A percentile compares a stretch with the other conserved stretches of the same genome.
Conservation (phyloP, 176 grass and related monocot genomes). For the Triticum timopheevii region DNA sequence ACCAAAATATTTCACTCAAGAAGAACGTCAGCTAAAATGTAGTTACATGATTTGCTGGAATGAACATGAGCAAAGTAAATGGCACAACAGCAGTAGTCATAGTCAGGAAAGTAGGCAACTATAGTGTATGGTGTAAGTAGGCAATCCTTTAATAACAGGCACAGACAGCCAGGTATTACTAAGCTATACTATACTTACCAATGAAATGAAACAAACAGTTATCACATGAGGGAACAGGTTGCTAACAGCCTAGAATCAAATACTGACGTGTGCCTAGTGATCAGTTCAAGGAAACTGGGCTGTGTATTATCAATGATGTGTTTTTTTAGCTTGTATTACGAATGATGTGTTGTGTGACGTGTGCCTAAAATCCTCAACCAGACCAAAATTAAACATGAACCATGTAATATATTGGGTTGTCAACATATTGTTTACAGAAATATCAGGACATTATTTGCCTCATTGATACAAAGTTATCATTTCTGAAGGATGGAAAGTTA, state of each 20-base stretch:
- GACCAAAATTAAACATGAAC: neutral
- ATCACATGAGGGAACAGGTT: neutral
- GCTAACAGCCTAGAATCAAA: neutral
- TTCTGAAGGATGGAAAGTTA: constrained; percentile 8
- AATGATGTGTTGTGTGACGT: neutral
- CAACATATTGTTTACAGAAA: neutral
- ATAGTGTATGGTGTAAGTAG: neutral
- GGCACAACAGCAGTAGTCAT: neutral
- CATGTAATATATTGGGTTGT: neutral
- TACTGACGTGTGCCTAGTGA: neutral
- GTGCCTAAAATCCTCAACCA: neutral
- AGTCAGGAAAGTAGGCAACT: neutral
- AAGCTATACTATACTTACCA: neutral
- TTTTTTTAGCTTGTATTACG: neutral
- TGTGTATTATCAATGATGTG: neutral
- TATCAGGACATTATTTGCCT: neutral
- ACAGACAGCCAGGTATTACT: neutral
- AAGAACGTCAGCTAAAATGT: neutral
- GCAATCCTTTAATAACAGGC: constrained; percentile 18
- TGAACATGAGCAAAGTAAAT: neutral
- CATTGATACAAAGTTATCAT: neutral
- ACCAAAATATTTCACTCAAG: constrained; percentile 15
- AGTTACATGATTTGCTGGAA: constrained; percentile 16
- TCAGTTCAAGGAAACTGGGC: neutral
- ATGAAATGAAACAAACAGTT: neutral